Percentiles rank a stretch among this genome's conserved stretches.
Conservation (phyloP, 1,284 basidiomycete species). For the Irpex rosettiformis region DNA sequence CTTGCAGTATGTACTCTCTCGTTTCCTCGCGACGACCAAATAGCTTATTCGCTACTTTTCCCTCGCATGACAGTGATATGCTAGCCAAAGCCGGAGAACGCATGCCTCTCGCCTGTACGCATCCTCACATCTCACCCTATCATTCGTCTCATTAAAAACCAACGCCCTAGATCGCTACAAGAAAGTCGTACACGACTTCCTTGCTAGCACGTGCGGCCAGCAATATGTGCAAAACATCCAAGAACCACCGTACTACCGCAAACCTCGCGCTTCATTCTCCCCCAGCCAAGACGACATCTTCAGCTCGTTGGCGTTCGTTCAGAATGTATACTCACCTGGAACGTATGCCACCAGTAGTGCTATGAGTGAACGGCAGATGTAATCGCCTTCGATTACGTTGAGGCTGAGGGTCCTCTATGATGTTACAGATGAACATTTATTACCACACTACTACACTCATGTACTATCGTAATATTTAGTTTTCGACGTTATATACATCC, state of each 20-base stretch:
- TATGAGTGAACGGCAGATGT: not conserved
- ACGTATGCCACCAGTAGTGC: not conserved
- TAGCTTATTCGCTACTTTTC: not conserved
- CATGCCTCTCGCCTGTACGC: slow-evolving; percentile 56
- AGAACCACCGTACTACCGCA: not conserved
- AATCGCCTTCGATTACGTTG: no score
- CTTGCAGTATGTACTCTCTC: slow-evolving; percentile 47
- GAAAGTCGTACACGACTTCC: slow-evolving; percentile 52
- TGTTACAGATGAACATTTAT: no score
- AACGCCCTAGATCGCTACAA: slow-evolving; percentile 47
- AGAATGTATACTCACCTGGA: not conserved
- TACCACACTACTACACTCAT: no score
- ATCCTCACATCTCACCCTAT: no score
- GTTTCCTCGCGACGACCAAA: not conserved
- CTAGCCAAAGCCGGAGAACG: slow-evolving; percentile 60
- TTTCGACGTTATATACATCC: no score
- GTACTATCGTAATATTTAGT: no score
- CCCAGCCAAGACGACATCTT: not conserved
- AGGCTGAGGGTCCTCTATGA: no score
- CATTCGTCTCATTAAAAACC: not conserved
- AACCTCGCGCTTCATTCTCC: not conserved
- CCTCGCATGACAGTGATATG: slow-evolving; percentile 40
- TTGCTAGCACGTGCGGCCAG: slow-evolving; percentile 29
- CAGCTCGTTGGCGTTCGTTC: not conserved
- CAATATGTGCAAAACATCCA: slow-evolving; percentile 15